These are phyloP conservation scores for Podospora didyma DNA, from an alignment of 495 filamentous ascomycete species.

Conservation along the genomic window DNA sequence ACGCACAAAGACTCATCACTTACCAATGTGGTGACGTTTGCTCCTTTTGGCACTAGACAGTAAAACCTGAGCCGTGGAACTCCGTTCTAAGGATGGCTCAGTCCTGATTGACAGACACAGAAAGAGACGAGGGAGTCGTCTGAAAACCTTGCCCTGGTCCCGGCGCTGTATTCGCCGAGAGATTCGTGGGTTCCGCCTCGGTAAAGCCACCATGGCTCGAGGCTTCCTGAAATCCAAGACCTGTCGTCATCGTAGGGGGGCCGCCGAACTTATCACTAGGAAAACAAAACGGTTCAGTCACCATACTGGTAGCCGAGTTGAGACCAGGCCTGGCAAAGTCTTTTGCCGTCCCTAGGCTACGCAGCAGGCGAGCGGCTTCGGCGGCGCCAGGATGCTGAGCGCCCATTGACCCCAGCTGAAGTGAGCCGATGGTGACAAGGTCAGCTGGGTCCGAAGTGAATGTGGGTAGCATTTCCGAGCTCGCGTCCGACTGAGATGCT, in stretches of 20 bases:
- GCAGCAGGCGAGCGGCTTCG: constrained; percentile 15
- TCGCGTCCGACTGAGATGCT: neutral
- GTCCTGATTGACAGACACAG: too few species aligned
- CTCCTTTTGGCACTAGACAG: too few species aligned
- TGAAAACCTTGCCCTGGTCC: too few species aligned
- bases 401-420: constrained; percentile 25
- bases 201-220: too few species aligned
- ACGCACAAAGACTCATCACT: too few species aligned
- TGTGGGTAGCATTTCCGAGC: constrained; percentile 8
- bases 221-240: neutral
- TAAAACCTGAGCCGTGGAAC: too few species aligned
- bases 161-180: too few species aligned
- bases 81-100: too few species aligned
- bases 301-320: neutral
- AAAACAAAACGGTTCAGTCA: constrained; percentile 6
- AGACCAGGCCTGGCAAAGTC: constrained; percentile 4
- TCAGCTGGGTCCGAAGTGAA: constrained; percentile 22
- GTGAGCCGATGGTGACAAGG: constrained; percentile 24
- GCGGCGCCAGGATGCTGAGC: constrained; percentile 19
- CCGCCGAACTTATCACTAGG: neutral
- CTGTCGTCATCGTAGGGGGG: too few species aligned
- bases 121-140: too few species aligned
- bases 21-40: too few species aligned
- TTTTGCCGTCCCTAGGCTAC: constrained; percentile 2
- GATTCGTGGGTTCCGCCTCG: too few species aligned